These are phyloP conservation scores for Cordyceps javanica DNA, from an alignment of 2,329 filamentous ascomycete species.

Conservation along the genomic window DNA sequence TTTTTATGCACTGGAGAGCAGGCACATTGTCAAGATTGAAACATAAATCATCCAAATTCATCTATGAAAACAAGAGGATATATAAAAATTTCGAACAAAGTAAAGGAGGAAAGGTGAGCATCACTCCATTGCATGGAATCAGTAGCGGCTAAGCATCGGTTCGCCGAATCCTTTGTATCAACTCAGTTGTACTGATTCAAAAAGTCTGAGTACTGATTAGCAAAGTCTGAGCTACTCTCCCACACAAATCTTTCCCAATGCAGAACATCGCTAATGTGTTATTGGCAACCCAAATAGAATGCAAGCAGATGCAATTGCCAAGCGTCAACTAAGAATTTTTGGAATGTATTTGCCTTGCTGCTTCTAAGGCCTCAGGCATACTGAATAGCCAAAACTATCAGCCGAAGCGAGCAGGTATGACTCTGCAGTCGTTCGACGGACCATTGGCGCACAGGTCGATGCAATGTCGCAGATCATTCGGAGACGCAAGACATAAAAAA, in stretches of 20 bases:
- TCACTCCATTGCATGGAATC: neutral
- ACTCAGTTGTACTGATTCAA: neutral
- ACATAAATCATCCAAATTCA: constrained; percentile 20
- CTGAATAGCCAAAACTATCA: neutral
- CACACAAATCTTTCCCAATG: neutral
- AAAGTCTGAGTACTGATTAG: too few species aligned
- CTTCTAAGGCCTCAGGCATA: neutral
- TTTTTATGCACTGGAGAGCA: neutral
- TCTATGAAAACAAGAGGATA: constrained; percentile 30
- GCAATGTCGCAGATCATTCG: neutral
- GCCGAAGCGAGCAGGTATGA: neutral
- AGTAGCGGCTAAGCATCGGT: neutral
- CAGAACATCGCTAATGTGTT: constrained; percentile 10
- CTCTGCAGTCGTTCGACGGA: neutral
- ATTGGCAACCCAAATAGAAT: constrained; percentile 4
- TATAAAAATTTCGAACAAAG: constrained; percentile 24
- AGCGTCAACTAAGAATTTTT: neutral
- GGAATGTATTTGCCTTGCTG: neutral
- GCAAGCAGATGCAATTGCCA: constrained; percentile 1
- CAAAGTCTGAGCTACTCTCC: neutral
- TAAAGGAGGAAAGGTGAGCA: neutral
- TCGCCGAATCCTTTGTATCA: neutral
- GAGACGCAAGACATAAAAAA: constrained; percentile 5
- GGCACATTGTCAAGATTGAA: neutral
- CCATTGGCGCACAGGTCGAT: neutral